phyloP scores from a whole-genome alignment of 208 protist species.

The Hexamita inflata region DNA sequence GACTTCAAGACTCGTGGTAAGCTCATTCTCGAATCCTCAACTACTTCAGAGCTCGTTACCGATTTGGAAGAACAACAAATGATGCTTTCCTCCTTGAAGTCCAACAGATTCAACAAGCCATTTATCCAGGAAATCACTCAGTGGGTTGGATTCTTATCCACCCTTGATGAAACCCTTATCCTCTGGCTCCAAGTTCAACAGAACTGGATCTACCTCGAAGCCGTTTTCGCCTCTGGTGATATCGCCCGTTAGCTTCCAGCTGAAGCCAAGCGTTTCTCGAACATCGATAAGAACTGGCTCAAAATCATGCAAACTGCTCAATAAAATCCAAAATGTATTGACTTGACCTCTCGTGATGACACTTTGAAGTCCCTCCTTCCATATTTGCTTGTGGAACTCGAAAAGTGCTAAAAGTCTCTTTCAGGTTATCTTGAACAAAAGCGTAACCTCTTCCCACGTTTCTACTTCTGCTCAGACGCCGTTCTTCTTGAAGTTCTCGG shows the following conservation, averaged over 20 bases:
- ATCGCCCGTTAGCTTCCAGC: slow-evolving; percentile 85
- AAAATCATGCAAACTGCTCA: slow-evolving; percentile 57
- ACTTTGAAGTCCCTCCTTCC: slow-evolving; percentile 68
- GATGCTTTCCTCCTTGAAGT: slow-evolving; percentile 66
- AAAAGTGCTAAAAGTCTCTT: slow-evolving; percentile 84
- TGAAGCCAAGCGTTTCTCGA: slow-evolving; percentile 77
- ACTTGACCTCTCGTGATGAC: slow-evolving; percentile 62
- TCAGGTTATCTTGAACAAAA: slow-evolving; percentile 84
- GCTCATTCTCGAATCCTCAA: slow-evolving; percentile 70
- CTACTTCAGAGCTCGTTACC: slow-evolving; percentile 64
- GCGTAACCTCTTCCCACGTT: slow-evolving; percentile 76
- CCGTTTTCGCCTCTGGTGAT: slow-evolving; percentile 71
- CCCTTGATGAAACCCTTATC: slow-evolving; percentile 75
- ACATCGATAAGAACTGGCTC: slow-evolving; percentile 76
- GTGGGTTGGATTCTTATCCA: slow-evolving; percentile 77
- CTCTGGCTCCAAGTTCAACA: slow-evolving; percentile 68
- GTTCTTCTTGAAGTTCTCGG: slow-evolving; percentile 88
- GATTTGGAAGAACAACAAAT: slow-evolving; percentile 78
- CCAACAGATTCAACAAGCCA: slow-evolving; percentile 55
- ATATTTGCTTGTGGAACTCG: slow-evolving; percentile 71
- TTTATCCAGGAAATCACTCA: slow-evolving; percentile 73
- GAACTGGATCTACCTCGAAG: slow-evolving; percentile 86
- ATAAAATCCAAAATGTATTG: slow-evolving; percentile 51
- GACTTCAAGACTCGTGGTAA: slow-evolving; percentile 73
- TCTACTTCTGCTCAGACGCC: slow-evolving; percentile 90